Evolutionary conservation across 352 stramenopile species (phyloP), one percentile per base, ranked within the genome.

Genomic region (Blastocystis sp.): DNA sequence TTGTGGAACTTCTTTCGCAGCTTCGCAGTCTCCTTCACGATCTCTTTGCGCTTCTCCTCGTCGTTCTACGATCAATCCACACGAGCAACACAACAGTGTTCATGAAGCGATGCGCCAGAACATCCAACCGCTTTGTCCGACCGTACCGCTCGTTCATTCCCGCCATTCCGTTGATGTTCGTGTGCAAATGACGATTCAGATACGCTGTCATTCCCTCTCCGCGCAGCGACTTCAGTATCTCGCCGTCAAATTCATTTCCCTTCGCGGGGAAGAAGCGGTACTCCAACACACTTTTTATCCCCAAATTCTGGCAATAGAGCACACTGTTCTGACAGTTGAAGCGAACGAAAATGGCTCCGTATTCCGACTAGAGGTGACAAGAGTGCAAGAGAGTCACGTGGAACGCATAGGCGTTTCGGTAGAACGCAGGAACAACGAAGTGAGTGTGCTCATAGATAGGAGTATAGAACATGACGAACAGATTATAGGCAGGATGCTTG

Each of bases 341-440:
- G 20, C 43, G 70, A 13, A 34, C 70, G 55, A 81, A 81, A 5
- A 65, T 34, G 34, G 34, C 50, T 18, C 34, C 34, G 45, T 81
- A 81, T 41, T 81, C 70, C 18, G 30, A 39, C 59, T 68, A 68
- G 59, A 24, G 59, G 26, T 30, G 20, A 68, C 11, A 68, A 37
- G 59, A 1, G 59, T 39, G 59, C 20, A 26, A 68, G 9, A 1
- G 37, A 68, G 59, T 68, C 30, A 37, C 41, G 55, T 63, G 70
- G 70, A 81, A 81, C 3, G 70, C 70, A 43, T 65, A 81, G 4
- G 70, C 70, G 4, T 81, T 81, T 5, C 70, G 70, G 45, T 65
- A 81, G 50, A 63, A 81, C 34, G 53, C 41, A 20, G 70, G 30
- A 24, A 81, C 70, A 3, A 64, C 70, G 55, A 47, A 81, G 20